Evolutionary conservation across 2,329 filamentous ascomycete genomes (phyloP).

Genomic region (Cladosporium sp.): DNA sequence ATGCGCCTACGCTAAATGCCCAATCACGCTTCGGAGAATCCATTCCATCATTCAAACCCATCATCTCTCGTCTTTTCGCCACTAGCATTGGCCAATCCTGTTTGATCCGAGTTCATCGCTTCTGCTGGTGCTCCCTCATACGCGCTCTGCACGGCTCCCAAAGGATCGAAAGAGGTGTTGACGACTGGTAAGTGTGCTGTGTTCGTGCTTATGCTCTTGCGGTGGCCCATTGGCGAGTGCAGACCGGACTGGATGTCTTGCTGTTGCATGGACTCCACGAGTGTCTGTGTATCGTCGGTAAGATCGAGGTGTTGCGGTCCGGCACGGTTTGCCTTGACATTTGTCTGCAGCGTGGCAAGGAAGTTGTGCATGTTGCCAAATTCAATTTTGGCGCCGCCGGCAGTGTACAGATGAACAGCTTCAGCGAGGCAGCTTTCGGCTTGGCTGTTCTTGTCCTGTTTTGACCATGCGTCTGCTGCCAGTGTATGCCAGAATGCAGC

Average conservation of each 20-base stretch:
- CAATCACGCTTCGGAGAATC: neutral
- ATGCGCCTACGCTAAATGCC: slow-evolving; percentile 19
- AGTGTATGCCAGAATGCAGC: slow-evolving; percentile 86
- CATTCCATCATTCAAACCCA: slow-evolving; percentile 33
- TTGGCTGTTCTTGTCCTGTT: slow-evolving; percentile 72
- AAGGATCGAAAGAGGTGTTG: slow-evolving; percentile 32
- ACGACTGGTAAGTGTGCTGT: slow-evolving; percentile 25
- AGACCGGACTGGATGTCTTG: slow-evolving; percentile 33
- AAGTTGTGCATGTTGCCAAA: slow-evolving; percentile 61
- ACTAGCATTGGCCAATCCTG: slow-evolving; percentile 21
- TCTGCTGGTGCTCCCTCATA: slow-evolving; percentile 24
- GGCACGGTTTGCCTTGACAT: slow-evolving; percentile 50
- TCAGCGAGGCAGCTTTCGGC: slow-evolving; percentile 75
- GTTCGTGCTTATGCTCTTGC: slow-evolving; percentile 45
- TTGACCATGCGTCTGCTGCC: slow-evolving; percentile 80
- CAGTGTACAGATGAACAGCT: slow-evolving; percentile 58
- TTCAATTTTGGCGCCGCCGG: slow-evolving; percentile 28
- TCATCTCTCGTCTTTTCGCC: slow-evolving; percentile 31
- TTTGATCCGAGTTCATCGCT: slow-evolving; percentile 26
- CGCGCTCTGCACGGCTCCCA: slow-evolving; percentile 33
- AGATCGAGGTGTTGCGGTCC: slow-evolving; percentile 39
- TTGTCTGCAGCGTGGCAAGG: slow-evolving; percentile 67
- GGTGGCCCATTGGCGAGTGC: slow-evolving; percentile 36
- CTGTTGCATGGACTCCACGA: slow-evolving; percentile 36
- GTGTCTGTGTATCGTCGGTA: slow-evolving; percentile 39